These are phyloP conservation scores for Gynostemma pentaphyllum DNA, from an alignment of 306 rosid species.

Conservation along the genomic window DNA sequence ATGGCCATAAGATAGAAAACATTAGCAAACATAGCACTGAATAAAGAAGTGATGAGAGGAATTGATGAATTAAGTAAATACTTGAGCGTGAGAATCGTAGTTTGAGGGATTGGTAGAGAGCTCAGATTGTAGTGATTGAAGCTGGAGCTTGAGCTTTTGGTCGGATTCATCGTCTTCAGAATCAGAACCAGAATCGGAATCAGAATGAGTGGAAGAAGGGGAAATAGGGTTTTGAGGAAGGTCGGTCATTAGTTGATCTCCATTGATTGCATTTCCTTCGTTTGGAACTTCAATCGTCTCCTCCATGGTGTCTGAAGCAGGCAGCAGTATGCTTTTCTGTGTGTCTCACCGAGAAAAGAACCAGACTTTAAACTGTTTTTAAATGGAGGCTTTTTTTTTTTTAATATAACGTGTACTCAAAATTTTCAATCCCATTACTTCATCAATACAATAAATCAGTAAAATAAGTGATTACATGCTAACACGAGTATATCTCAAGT, in stretches of 20 bases:
- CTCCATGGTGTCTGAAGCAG: constrained; percentile 24
- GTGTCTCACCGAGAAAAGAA: too few species aligned
- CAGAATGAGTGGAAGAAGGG: constrained; percentile 14
- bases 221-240: constrained; percentile 14
- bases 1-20: too few species aligned
- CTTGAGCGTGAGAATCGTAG: constrained; percentile 66
- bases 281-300: constrained; percentile 15
- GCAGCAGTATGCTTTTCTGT: not conserved
- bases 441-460: too few species aligned
- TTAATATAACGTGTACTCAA: too few species aligned
- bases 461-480: too few species aligned
- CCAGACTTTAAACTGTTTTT: too few species aligned
- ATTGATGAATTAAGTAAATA: constrained; percentile 5
- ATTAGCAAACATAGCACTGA: too few species aligned
- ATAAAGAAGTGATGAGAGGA: not conserved
- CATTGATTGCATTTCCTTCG: not conserved
- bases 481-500: too few species aligned
- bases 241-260: constrained; percentile 26
- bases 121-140: constrained; percentile 41
- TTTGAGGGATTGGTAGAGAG: constrained; percentile 56
- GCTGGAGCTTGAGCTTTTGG: constrained; percentile 47
- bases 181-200: constrained; percentile 23
- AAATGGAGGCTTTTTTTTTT: too few species aligned
- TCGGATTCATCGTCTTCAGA: constrained; percentile 48
- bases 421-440: too few species aligned